Evolutionary conservation across 2,329 filamentous ascomycete genomes (phyloP).

Genomic region (Emergomyces pasteurianus): DNA sequence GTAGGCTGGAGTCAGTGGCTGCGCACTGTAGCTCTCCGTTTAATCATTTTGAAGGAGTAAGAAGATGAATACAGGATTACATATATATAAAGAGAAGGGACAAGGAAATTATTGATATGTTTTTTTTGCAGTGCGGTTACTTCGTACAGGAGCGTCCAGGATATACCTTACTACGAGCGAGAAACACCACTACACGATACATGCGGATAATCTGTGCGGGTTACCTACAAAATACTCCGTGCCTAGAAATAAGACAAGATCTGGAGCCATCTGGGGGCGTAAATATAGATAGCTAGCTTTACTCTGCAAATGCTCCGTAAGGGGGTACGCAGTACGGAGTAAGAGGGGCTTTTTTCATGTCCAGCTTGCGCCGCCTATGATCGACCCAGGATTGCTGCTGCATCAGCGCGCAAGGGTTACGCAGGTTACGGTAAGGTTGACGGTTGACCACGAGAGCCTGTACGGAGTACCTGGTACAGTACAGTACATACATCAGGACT

Average conservation of each 20-base stretch:
- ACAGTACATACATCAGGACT: too few relatives aligned
- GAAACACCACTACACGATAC: neutral
- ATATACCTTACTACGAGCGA: neutral
- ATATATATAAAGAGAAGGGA: too few relatives aligned
- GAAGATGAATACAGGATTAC: too few relatives aligned
- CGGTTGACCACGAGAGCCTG: neutral
- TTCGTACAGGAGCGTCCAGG: too few relatives aligned
- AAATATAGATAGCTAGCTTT: too few relatives aligned
- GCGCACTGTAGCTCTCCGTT: too few relatives aligned
- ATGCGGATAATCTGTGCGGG: too few relatives aligned
- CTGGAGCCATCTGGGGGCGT: neutral
- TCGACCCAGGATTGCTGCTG: neutral
- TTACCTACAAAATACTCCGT: too few relatives aligned
- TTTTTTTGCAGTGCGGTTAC: too few relatives aligned
- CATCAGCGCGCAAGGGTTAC: neutral
- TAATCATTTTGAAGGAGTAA: too few relatives aligned
- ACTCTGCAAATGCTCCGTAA: neutral
- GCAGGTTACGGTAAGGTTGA: neutral
- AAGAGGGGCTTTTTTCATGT: neutral
- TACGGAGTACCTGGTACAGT: neutral
- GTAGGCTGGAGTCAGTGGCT: neutral
- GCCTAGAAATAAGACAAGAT: neutral
- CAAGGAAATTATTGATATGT: too few relatives aligned
- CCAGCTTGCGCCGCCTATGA: neutral
- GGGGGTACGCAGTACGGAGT: neutral